Percentiles rank a stretch among this genome's conserved stretches.
Evolutionary conservation across 176 grass and related monocot genomes (phyloP).

Genomic region (Neostapfia colusana): DNA sequence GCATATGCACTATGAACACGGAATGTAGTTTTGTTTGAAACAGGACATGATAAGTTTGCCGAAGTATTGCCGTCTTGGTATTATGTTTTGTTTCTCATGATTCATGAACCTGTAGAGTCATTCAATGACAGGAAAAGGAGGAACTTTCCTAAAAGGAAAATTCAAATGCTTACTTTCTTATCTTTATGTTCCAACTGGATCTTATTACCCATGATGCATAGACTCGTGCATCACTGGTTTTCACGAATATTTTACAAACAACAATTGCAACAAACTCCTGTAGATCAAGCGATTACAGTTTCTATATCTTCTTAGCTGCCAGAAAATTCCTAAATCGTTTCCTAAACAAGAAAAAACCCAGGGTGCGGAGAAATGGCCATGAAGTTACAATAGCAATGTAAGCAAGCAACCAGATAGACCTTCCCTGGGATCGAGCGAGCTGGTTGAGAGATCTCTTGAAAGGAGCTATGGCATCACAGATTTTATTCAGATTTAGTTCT

Average conservation of each 20-base stretch:
- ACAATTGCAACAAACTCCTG: constrained; percentile 15
- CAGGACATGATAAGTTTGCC: background rate
- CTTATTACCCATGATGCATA: constrained; percentile 12
- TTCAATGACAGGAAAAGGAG: background rate
- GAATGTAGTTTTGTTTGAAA: constrained; percentile 21
- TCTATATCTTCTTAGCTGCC: constrained; percentile 35
- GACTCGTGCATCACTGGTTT: constrained; percentile 13
- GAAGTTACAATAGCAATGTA: constrained; percentile 76
- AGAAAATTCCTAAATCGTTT: constrained; percentile 50
- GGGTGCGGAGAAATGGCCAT: constrained; percentile 75
- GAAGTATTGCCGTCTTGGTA: background rate
- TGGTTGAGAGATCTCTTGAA: constrained; percentile 78
- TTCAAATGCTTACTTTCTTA: background rate
- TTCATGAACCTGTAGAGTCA: background rate
- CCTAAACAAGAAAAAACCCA: constrained; percentile 58
- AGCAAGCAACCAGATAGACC: constrained; percentile 70
- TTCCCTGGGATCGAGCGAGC: constrained; percentile 49
- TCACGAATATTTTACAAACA: constrained; percentile 32
- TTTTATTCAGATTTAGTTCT: constrained; percentile 33
- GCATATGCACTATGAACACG: background rate
- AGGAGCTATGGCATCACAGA: constrained; percentile 49
- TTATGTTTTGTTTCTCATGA: background rate
- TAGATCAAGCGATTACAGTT: background rate
- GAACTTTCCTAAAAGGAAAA: background rate
- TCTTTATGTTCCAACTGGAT: background rate